Conservation (phyloP, 306 rosid genomes). For the Cyclanthera cordifolia region DNA sequence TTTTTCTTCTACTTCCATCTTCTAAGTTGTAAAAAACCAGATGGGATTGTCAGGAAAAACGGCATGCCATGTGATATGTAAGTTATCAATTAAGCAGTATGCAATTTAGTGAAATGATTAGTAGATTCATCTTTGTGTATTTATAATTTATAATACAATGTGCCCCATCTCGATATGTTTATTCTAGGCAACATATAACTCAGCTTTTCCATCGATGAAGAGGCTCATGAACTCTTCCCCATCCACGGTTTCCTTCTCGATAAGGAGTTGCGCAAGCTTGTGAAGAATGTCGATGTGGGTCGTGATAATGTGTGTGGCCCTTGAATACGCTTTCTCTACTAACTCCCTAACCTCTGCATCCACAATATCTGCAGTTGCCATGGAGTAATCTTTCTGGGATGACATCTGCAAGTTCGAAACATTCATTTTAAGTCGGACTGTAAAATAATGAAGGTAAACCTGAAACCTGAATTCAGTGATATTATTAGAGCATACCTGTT, state of each 20-base stretch:
- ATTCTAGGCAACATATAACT: conserved; percentile 37
- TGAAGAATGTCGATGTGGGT: conserved; percentile 91
- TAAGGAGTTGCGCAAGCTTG: conserved; percentile 82
- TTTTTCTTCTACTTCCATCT: not conserved
- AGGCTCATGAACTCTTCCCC: conserved; percentile 94
- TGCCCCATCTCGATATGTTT: not conserved
- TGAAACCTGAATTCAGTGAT: not conserved
- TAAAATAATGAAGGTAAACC: not conserved
- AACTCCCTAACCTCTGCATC: conserved; percentile 90
- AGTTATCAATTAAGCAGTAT: conserved; percentile 16
- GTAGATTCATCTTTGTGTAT: conserved; percentile 32
- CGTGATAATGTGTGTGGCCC: conserved; percentile 58
- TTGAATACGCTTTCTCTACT: conserved; percentile 71
- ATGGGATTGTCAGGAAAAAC: not conserved
- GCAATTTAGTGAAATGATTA: conserved; percentile 22
- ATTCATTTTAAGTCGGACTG: not conserved
- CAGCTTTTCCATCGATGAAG: conserved; percentile 92
- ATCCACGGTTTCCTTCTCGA: conserved; percentile 90
- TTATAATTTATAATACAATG: conserved; percentile 29
- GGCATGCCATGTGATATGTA: conserved; percentile 1
- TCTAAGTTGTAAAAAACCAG: not conserved
- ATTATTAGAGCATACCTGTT: conserved; percentile 43
- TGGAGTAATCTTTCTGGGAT: conserved; percentile 75
- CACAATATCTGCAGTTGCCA: conserved; percentile 76
- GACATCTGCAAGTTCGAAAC: conserved; percentile 50